Evolutionary conservation across 306 rosid species (phyloP).

Genomic region (Acacia confusa): DNA sequence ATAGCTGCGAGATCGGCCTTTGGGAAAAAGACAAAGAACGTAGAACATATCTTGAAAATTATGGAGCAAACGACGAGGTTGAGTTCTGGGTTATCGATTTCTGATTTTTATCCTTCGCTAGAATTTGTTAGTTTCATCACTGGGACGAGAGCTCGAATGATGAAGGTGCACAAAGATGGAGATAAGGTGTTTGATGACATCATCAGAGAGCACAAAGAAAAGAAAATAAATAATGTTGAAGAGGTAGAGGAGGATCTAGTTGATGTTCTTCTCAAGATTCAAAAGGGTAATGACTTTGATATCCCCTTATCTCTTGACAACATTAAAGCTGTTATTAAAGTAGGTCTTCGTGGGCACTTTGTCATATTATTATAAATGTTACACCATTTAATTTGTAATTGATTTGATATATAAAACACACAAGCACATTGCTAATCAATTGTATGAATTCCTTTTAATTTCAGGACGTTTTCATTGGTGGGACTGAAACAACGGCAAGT

Average conservation of each 20-base stretch:
- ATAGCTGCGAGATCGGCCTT: too few relatives aligned
- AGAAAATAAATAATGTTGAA: background rate
- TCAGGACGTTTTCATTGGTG: background rate
- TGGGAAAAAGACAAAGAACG: background rate
- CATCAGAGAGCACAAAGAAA: background rate
- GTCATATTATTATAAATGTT: background rate
- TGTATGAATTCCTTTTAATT: background rate
- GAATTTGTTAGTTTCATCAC: background rate
- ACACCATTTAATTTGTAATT: background rate
- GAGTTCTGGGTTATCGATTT: background rate
- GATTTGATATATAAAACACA: background rate
- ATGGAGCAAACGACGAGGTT: background rate
- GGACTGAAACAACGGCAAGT: background rate
- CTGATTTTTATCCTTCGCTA: background rate
- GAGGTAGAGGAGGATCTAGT: background rate
- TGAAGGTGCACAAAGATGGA: background rate
- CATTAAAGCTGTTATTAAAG: too few relatives aligned
- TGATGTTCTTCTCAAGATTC: too few relatives aligned
- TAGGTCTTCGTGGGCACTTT: background rate
- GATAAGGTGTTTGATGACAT: background rate
- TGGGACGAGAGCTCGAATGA: background rate
- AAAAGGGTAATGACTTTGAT: too few relatives aligned
- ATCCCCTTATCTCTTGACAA: too few relatives aligned
- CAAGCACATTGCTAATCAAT: background rate
- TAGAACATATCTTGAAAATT: background rate